Conservation (phyloP, 2,329 filamentous ascomycete species). For the Ceratocystiopsis minuta region DNA sequence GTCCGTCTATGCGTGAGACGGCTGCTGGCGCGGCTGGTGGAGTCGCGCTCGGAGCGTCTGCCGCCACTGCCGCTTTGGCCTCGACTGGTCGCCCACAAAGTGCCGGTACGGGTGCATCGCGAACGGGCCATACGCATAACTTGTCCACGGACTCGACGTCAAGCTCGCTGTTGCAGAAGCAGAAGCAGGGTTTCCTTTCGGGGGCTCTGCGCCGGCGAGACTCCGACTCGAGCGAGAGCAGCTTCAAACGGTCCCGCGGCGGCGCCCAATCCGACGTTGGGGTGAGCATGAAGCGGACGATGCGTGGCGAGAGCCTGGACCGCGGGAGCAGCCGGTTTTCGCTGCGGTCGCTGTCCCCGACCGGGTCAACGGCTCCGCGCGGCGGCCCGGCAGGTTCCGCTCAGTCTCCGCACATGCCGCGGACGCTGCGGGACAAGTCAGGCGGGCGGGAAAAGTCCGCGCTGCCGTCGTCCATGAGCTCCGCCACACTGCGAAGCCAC, state of each 20-base stretch:
- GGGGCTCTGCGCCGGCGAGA: constrained; percentile 30
- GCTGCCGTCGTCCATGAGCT: too few relatives aligned
- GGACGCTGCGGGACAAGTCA: constrained; percentile 26
- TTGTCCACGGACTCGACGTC: neutral
- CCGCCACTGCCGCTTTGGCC: too few relatives aligned
- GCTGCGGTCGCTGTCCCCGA: constrained; percentile 52
- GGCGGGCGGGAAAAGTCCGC: constrained; percentile 4
- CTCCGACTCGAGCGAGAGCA: constrained; percentile 60
- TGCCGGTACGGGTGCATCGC: neutral
- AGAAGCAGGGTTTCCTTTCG: constrained; percentile 8
- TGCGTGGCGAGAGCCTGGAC: neutral
- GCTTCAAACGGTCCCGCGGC: constrained; percentile 45
- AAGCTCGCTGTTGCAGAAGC: constrained; percentile 11
- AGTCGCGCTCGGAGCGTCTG: too few relatives aligned
- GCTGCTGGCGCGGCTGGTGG: too few relatives aligned
- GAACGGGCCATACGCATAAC: constrained; percentile 17
- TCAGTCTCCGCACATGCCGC: constrained; percentile 27
- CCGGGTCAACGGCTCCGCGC: constrained; percentile 33
- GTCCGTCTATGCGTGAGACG: too few relatives aligned
- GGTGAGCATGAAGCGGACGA: too few relatives aligned
- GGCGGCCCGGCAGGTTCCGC: constrained; percentile 15
- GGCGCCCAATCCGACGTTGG: neutral
- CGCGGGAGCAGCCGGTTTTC: constrained; percentile 33
- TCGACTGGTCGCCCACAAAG: neutral
- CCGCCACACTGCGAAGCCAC: too few relatives aligned